Evolutionary conservation across 164 flowering plant species (phyloP), one percentile per base, ranked within the genome.

Genomic region (Magnolia changhungtana): DNA sequence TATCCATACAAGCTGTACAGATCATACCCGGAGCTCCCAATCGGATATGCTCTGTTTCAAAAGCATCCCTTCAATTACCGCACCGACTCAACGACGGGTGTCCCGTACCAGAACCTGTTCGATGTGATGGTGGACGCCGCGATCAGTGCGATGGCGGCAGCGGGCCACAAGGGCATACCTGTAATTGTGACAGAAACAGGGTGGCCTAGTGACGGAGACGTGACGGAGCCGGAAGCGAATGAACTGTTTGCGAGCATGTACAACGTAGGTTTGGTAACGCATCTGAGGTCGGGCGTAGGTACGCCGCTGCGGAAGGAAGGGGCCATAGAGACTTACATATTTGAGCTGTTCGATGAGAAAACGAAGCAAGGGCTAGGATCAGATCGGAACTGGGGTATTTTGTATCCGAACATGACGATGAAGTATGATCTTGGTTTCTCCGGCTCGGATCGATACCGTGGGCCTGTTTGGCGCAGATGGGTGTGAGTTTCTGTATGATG

Each of bases 121-220:
- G 97, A 95, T 67, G 82, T 87, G 84, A 93, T 95, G 98, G 88
- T 90, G 0, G 97, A 92, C 31, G 85, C 92, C 0, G 89, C 88
- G 9, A 74, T 89, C 0, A 79, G 80, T 1, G 89, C 95, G 3
- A 86, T 93, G 89, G 90, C 88, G 18, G 90, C 81, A 19, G 70
- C 85, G 0, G 98, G 97, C 1, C 88, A 90, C 73, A 88, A 86
- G 83, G 82, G 83, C 9, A 78, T 91, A 13, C 97, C 93, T 3
- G 76, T 93, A 50, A 75, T 90, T 0, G 97, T 93, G 79, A 72
- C 93, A 1, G 95, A 90, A 82, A 95, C 92, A 0, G 98, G 98
- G 27, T 95, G 98, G 98, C 97, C 98, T 19, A 89, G 92, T 76
- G 51, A 78, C 10, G 84, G 85, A 3, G 88, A 63, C 0, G 27